phyloP scores from a whole-genome alignment of 768 basidiomycete genomes.

The Jaapia argillacea region DNA sequence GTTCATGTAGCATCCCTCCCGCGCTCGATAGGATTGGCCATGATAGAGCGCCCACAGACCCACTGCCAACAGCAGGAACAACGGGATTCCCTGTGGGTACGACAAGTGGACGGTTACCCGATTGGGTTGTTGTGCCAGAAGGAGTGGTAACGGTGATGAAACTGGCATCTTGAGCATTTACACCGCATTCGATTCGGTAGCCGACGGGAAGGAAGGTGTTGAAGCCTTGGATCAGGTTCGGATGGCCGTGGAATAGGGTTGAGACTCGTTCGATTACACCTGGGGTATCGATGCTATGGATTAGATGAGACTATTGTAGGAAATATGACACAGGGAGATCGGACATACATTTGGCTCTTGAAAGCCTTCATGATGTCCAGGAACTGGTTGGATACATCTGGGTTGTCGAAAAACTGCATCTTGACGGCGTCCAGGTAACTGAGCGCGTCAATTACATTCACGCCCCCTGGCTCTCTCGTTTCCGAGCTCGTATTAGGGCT shows the following conservation, averaged over 20 bases:
- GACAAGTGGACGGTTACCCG: slow-evolving; percentile 11
- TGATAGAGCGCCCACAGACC: too few relatives aligned
- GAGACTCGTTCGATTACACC: slow-evolving; percentile 96
- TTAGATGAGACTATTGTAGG: background rate
- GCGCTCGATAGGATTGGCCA: too few relatives aligned
- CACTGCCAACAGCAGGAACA: slow-evolving; percentile 3
- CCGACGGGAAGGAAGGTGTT: slow-evolving; percentile 86
- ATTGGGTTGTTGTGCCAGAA: slow-evolving; percentile 38
- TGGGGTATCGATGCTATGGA: slow-evolving; percentile 85
- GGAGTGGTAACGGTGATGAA: slow-evolving; percentile 76
- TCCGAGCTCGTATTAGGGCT: too few relatives aligned
- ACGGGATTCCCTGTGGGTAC: background rate
- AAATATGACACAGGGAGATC: background rate
- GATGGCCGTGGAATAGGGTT: slow-evolving; percentile 84
- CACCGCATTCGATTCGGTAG: slow-evolving; percentile 82
- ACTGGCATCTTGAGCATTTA: slow-evolving; percentile 50
- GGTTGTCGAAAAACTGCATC: slow-evolving; percentile 66
- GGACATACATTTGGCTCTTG: slow-evolving; percentile 46
- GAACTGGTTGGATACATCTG: slow-evolving; percentile 75
- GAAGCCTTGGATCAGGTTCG: slow-evolving; percentile 84
- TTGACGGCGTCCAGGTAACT: slow-evolving; percentile 97
- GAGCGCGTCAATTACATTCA: too few relatives aligned
- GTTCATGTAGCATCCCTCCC: slow-evolving; percentile 6
- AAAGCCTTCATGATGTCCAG: slow-evolving; percentile 71
- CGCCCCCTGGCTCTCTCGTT: too few relatives aligned